Evolutionary conservation across 331 rosid genomes (phyloP).

Genomic region (Malus hybrid): DNA sequence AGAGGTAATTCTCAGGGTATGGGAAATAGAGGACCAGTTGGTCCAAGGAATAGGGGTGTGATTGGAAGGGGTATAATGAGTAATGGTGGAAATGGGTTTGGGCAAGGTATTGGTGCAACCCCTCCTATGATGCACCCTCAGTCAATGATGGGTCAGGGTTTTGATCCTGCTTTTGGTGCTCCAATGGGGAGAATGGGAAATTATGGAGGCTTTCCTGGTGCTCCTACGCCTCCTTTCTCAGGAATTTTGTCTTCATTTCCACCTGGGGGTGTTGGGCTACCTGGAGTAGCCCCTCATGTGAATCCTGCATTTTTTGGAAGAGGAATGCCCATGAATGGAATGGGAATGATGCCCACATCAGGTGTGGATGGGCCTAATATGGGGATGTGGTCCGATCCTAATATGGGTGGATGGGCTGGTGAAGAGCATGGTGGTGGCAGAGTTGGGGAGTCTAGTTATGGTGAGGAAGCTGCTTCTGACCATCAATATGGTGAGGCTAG

Average conservation of each 20-base stretch:
- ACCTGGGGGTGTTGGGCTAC: conserved; percentile 79
- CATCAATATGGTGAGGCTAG: conserved; percentile 80
- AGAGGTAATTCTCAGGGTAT: conserved; percentile 70
- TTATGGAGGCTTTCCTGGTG: conserved; percentile 95
- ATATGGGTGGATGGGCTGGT: conserved; percentile 86
- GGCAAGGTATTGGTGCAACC: conserved; percentile 75
- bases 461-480: conserved; percentile 94
- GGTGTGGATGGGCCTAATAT: conserved; percentile 87
- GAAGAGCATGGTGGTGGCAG: conserved; percentile 86
- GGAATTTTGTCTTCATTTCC: conserved; percentile 80
- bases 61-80: conserved; percentile 95
- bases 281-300: conserved; percentile 96
- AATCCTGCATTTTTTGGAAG: conserved; percentile 96
- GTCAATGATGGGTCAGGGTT: conserved; percentile 88
- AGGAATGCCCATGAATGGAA: conserved; percentile 90
- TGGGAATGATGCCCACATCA: conserved; percentile 92
- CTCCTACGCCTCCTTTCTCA: conserved; percentile 70
- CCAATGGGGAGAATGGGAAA: conserved; percentile 92
- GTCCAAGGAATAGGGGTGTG: conserved; percentile 68
- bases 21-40: conserved; percentile 84
- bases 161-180: conserved; percentile 92
- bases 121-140: conserved; percentile 86
- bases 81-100: conserved; percentile 87
- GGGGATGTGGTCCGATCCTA: conserved; percentile 98
- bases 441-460: conserved; percentile 89